phyloP scores from a whole-genome alignment of 495 filamentous ascomycete genomes.

The Halenospora varia region DNA sequence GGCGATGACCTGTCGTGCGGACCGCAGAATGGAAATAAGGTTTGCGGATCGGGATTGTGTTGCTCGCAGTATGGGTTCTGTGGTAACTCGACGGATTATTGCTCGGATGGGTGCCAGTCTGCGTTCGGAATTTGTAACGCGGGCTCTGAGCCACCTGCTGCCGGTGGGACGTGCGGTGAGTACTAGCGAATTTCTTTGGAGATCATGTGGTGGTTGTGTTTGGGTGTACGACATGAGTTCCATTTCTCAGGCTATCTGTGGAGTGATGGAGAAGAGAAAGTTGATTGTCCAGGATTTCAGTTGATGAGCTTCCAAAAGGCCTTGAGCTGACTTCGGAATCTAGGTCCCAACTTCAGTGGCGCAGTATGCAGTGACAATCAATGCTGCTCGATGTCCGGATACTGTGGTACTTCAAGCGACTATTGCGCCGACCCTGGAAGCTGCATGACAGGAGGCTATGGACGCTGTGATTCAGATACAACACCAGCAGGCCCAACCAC shows the following conservation, averaged over 20 bases:
- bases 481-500: constrained; percentile 15
- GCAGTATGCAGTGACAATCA: constrained; percentile 5
- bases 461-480: constrained; percentile 17
- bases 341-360: constrained; percentile 7
- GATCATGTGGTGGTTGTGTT: too few relatives aligned
- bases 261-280: too few relatives aligned
- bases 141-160: not conserved
- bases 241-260: too few relatives aligned
- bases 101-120: constrained; percentile 46
- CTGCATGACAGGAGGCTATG: constrained; percentile 15
- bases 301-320: too few relatives aligned
- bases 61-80: constrained; percentile 47
- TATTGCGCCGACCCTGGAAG: constrained; percentile 21
- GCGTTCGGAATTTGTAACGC: constrained; percentile 34
- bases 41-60: constrained; percentile 23
- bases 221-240: too few relatives aligned
- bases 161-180: constrained; percentile 5
- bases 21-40: not conserved
- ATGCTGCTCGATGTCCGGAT: constrained; percentile 19
- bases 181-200: too few relatives aligned
- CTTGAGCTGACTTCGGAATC: too few relatives aligned
- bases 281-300: too few relatives aligned
- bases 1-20: constrained; percentile 2
- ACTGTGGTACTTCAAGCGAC: constrained; percentile 19
- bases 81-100: constrained; percentile 43